Evolutionary conservation across 257 asterid genomes (phyloP).

Genomic region (Fraxinus excelsior): DNA sequence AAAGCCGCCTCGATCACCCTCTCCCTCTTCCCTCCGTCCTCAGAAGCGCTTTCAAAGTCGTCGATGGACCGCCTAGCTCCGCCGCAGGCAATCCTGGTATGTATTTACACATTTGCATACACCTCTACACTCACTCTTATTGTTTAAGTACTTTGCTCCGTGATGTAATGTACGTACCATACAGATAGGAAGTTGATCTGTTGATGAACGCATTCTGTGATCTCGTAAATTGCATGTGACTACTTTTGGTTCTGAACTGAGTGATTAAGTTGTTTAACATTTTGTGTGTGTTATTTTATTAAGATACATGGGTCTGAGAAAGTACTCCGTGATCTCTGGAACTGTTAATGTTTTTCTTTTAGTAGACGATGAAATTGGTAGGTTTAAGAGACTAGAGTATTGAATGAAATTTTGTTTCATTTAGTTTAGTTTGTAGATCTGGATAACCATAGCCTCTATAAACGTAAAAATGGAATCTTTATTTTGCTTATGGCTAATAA

Average conservation of each 20-base stretch:
- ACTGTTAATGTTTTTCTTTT: neutral
- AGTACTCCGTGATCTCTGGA: neutral
- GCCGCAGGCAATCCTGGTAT: slow-evolving; percentile 80
- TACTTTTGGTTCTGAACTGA: too few relatives aligned
- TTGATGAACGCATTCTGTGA: slow-evolving; percentile 6
- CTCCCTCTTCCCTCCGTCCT: slow-evolving; percentile 75
- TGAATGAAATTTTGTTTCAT: neutral
- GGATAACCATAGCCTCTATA: neutral
- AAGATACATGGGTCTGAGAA: neutral
- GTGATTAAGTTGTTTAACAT: too few relatives aligned
- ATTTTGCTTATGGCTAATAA: neutral
- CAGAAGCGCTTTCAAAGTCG: slow-evolving; percentile 48
- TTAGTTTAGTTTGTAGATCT: slow-evolving; percentile 2
- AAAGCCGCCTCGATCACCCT: slow-evolving; percentile 63
- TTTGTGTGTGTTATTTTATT: neutral
- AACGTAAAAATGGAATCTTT: neutral
- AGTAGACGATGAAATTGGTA: neutral
- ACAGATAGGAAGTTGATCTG: slow-evolving; percentile 4
- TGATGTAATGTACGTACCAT: neutral
- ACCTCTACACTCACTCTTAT: neutral
- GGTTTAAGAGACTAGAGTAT: neutral
- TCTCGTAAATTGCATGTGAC: neutral
- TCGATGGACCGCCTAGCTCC: slow-evolving; percentile 70
- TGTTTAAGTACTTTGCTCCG: neutral
- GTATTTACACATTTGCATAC: neutral